These are phyloP conservation scores for Aurifilum marmelostoma DNA, from an alignment of 2,329 filamentous ascomycete genomes.

Conservation along the genomic window DNA sequence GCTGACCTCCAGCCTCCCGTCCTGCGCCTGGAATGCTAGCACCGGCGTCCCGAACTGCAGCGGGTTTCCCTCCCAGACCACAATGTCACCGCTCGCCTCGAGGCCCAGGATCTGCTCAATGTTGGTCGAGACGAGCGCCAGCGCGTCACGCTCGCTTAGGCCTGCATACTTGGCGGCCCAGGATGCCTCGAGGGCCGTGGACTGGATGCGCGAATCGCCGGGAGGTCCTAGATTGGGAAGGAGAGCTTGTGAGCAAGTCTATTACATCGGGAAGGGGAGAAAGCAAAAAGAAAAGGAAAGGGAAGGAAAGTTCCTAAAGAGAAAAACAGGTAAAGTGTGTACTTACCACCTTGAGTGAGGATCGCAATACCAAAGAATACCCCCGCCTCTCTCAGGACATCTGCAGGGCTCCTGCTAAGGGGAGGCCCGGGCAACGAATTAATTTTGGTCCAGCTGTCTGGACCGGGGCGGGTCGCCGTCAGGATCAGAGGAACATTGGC, in stretches of 20 bases:
- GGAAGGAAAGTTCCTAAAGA: background rate
- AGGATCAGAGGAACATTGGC: constrained; percentile 49
- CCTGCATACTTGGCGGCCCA: constrained; percentile 47
- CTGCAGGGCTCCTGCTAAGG: constrained; percentile 43
- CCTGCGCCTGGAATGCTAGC: constrained; percentile 39
- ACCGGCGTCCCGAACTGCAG: constrained; percentile 45
- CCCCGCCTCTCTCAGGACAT: constrained; percentile 44
- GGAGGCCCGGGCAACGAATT: constrained; percentile 47
- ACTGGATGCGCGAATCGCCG: constrained; percentile 44
- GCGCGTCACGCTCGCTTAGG: constrained; percentile 38
- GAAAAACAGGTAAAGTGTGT: background rate
- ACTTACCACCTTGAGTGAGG: constrained; percentile 32
- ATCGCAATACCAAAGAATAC: constrained; percentile 43
- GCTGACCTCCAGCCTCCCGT: constrained; percentile 36
- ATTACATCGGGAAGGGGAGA: background rate
- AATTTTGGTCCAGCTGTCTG: constrained; percentile 41
- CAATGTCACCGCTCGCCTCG: constrained; percentile 42
- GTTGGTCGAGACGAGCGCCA: constrained; percentile 45
- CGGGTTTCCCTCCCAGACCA: constrained; percentile 49
- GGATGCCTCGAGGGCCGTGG: constrained; percentile 43
- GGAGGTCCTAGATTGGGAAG: constrained; percentile 31
- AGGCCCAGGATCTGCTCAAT: constrained; percentile 47
- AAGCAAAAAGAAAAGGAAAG: background rate
- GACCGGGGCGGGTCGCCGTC: constrained; percentile 41
- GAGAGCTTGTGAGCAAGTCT: background rate